Percentiles rank a stretch among this genome's conserved stretches.
Conservation (phyloP, 2,329 filamentous ascomycete species). For the Colletotrichum sp. region DNA sequence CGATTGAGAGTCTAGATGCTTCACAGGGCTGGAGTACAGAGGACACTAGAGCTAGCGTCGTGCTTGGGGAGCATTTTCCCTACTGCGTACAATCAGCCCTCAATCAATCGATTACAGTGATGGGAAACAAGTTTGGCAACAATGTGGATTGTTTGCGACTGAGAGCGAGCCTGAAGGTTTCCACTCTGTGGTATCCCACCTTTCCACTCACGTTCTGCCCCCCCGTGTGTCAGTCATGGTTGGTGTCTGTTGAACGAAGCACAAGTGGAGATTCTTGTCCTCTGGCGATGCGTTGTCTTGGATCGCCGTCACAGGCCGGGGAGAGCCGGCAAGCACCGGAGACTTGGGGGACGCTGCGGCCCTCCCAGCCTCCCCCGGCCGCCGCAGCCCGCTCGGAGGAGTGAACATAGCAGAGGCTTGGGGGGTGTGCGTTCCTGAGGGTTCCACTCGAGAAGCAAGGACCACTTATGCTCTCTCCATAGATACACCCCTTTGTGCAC, state of each 20-base stretch:
- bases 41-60: background rate
- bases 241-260: background rate
- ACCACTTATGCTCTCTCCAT: background rate
- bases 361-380: background rate
- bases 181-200: background rate
- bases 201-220: background rate
- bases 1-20: constrained; percentile 17
- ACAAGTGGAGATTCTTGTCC: background rate
- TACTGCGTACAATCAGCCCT: background rate
- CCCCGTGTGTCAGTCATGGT: background rate
- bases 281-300: constrained; percentile 14
- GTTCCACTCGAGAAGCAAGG: background rate
- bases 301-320: constrained; percentile 14
- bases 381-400: background rate
- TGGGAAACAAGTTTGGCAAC: background rate
- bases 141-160: background rate
- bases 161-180: background rate
- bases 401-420: background rate
- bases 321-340: constrained; percentile 13
- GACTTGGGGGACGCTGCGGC: background rate
- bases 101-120: background rate
- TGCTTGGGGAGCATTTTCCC: background rate
- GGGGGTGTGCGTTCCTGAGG: background rate
- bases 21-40: constrained; percentile 11
- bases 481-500: constrained; percentile 4